phyloP scores from a whole-genome alignment of 139 green algal species.

The Volvox africanus region DNA sequence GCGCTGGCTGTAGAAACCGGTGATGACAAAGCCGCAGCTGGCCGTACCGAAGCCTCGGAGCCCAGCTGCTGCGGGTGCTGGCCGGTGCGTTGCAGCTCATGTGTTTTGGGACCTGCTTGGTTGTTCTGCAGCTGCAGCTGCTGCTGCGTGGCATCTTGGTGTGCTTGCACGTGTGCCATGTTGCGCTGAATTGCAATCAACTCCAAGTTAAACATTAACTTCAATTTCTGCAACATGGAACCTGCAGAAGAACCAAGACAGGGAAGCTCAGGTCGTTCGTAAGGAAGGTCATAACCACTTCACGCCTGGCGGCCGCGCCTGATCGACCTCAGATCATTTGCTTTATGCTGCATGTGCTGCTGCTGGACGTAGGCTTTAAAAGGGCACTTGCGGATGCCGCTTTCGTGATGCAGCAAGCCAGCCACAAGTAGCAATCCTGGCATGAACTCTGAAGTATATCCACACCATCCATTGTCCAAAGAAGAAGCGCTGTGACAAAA shows the following conservation, averaged over 20 bases:
- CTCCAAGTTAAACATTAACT: conserved; percentile 68
- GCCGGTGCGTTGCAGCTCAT: neutral
- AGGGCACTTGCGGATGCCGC: too few species aligned
- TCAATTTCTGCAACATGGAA: conserved; percentile 66
- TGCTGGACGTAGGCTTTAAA: too few species aligned
- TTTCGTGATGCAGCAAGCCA: too few species aligned
- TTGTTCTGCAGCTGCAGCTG: conserved; percentile 4
- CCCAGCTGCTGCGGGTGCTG: neutral
- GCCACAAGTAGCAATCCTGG: too few species aligned
- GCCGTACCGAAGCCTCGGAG: neutral
- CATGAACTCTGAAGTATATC: too few species aligned
- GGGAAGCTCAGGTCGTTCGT: too few species aligned
- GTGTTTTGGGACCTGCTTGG: neutral
- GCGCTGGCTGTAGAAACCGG: neutral
- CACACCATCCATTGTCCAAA: too few species aligned
- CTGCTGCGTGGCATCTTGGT: neutral
- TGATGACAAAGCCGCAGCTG: neutral
- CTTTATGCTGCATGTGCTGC: too few species aligned
- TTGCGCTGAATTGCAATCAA: conserved; percentile 58
- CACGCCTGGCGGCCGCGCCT: too few species aligned
- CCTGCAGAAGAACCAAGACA: conserved; percentile 17
- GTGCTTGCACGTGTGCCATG: conserved; percentile 10
- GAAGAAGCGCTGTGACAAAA: too few species aligned
- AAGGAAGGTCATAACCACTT: too few species aligned
- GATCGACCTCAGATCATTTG: too few species aligned